Evolutionary conservation across 1,139 yeast genomes (phyloP), one percentile per base, ranked within the genome.

Genomic region (Suhomyces kunorum): DNA sequence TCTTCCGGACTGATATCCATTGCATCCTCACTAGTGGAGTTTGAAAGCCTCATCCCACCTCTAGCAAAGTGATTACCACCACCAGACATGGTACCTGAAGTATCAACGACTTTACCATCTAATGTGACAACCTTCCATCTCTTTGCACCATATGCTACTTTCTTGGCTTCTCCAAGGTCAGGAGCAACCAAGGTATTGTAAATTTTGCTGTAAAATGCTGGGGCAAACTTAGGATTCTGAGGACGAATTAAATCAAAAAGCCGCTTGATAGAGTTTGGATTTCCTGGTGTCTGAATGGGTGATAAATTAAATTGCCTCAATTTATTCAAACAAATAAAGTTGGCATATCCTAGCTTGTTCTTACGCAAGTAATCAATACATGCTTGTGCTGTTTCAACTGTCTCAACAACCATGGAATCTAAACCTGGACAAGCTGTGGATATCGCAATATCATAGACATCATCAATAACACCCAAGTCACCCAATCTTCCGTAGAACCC

Each of bases 1-100:
- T 84, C 90, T 20, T 76, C 80, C 25, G 77, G 81, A n/a, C 84
- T 53, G 14, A 63, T 50, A 29, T 60, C 66, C 45, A 51, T 53
- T 17, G 51, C 50, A 28, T 53, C 56, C 16, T 41, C 45, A 13
- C 42, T 46, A 12, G 52, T 52, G 1, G 64, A 53, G 13, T 53
- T 50, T 4, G 62, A 49, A 3, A 78, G 63, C 42, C 71, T 71
- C 92, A 85, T 83, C 1, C 78, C 81, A 6, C 94, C 94, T 38
- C 70, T 70, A 12, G 78, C 73, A 12, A 78, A 80, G 33, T 75
- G 69, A 34, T 76, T 78, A 39, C 98, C 98, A 63, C 99, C 99
- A 54, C 99, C 99, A 37, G 95, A 82, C 85, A 94, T 84, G 1
- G 98, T 87, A 63, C 99, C 99, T 2, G 96, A 86, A n/a, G 85